A percentile compares a stretch with the other conserved stretches of the same genome.
Conservation (phyloP, 1,284 basidiomycete genomes). For the Malassezia cuniculi region DNA sequence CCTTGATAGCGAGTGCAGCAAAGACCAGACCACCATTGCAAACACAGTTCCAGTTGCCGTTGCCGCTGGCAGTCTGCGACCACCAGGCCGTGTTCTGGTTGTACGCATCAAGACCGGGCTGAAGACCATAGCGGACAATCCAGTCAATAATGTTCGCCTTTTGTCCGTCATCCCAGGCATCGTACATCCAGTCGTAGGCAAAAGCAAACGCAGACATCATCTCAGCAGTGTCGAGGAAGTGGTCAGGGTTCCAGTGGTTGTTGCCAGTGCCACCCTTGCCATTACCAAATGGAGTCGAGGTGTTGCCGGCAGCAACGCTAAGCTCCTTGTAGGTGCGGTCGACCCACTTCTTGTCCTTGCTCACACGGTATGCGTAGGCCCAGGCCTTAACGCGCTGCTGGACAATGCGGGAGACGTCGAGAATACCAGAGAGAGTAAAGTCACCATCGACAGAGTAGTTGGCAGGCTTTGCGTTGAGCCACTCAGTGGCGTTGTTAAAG, state of each 20-base stretch:
- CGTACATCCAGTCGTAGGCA: constrained; percentile 87
- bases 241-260: constrained; percentile 61
- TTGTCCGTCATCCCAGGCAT: constrained; percentile 65
- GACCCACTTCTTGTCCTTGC: constrained; percentile 77
- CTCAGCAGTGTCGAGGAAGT: constrained; percentile 92
- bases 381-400: constrained; percentile 86
- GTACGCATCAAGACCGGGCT: constrained; percentile 49
- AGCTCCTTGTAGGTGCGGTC: constrained; percentile 75
- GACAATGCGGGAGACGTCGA: constrained; percentile 78
- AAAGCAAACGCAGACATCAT: constrained; percentile 55
- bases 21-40: constrained; percentile 82
- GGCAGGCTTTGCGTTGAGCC: constrained; percentile 53
- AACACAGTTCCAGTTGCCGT: constrained; percentile 94
- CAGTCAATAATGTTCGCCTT: constrained; percentile 59
- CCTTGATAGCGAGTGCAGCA: constrained; percentile 73
- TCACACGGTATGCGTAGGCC: constrained; percentile 77
- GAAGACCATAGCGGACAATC: constrained; percentile 61
- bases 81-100: constrained; percentile 48
- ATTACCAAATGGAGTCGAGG: constrained; percentile 51
- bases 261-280: constrained; percentile 48
- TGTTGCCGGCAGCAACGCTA: constrained; percentile 44
- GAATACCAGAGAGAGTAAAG: constrained; percentile 60
- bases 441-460: constrained; percentile 62
- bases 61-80: constrained; percentile 43
- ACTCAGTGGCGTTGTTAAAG: constrained; percentile 69